Conservation (phyloP, 441 rosid species). For the Corymbia calophylla region DNA sequence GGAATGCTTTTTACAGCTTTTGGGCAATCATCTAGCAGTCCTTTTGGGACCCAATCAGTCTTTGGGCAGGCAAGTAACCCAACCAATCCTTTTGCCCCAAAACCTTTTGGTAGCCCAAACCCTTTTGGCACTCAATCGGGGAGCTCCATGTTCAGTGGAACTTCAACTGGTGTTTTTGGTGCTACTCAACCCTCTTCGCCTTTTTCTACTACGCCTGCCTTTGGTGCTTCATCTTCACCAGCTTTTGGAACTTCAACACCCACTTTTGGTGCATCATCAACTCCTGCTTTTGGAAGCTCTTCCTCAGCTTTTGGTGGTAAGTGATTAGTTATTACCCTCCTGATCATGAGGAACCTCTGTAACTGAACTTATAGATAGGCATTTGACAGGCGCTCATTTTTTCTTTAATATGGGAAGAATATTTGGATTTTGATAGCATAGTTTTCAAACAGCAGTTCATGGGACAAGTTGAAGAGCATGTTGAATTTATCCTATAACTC, state of each 20-base stretch:
- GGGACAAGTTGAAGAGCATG: neutral
- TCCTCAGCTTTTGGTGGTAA: slow-evolving; percentile 69
- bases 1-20: slow-evolving; percentile 46
- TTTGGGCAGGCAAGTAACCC: slow-evolving; percentile 73
- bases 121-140: slow-evolving; percentile 83
- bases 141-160: slow-evolving; percentile 72
- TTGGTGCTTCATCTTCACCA: slow-evolving; percentile 72
- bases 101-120: slow-evolving; percentile 60
- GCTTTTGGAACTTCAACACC: slow-evolving; percentile 64
- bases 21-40: slow-evolving; percentile 82
- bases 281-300: slow-evolving; percentile 53
- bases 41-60: slow-evolving; percentile 67
- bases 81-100: slow-evolving; percentile 68
- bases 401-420: neutral
- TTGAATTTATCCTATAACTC: neutral
- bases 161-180: slow-evolving; percentile 92
- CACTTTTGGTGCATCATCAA: slow-evolving; percentile 60
- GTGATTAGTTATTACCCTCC: neutral
- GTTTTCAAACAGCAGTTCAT: neutral
- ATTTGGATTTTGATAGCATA: neutral
- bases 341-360: neutral
- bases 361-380: neutral
- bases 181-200: slow-evolving; percentile 62
- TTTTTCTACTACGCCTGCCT: slow-evolving; percentile 50
- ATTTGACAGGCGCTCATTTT: neutral